These are phyloP conservation scores for Cladosporium austrohemisphaericum DNA, from an alignment of 2,329 filamentous ascomycete genomes.

Conservation along the genomic window DNA sequence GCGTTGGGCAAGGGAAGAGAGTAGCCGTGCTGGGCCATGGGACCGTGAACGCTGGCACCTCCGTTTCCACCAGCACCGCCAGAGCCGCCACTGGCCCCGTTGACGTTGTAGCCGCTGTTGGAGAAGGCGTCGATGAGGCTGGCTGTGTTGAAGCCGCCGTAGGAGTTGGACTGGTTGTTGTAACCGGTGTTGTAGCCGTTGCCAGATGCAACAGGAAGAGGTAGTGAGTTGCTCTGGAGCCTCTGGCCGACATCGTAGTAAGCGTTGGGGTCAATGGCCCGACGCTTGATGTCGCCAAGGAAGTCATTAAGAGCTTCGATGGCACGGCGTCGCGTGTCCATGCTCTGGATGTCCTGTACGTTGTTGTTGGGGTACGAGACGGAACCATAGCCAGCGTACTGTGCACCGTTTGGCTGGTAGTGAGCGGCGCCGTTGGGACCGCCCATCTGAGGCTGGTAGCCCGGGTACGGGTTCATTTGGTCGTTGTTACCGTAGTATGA, in stretches of 20 bases:
- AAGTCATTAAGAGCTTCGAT: constrained; percentile 90
- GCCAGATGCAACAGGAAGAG: constrained; percentile 33
- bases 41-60: constrained; percentile 47
- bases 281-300: constrained; percentile 87
- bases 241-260: constrained; percentile 89
- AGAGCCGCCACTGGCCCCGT: constrained; percentile 18
- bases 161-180: constrained; percentile 25
- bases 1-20: constrained; percentile 85
- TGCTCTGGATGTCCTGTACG: constrained; percentile 36
- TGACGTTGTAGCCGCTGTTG: constrained; percentile 23
- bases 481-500: constrained; percentile 33
- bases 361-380: constrained; percentile 46
- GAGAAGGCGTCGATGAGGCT: constrained; percentile 35
- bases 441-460: constrained; percentile 30
- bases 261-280: constrained; percentile 82
- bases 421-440: constrained; percentile 24
- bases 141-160: constrained; percentile 29
- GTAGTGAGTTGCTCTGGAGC: constrained; percentile 65
- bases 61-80: constrained; percentile 22
- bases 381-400: constrained; percentile 37
- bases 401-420: constrained; percentile 23
- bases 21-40: constrained; percentile 72
- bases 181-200: constrained; percentile 38
- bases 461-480: constrained; percentile 30
- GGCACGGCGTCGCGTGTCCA: constrained; percentile 72